phyloP scores from a whole-genome alignment of 768 basidiomycete genomes.

The Suillus cothurnatus region DNA sequence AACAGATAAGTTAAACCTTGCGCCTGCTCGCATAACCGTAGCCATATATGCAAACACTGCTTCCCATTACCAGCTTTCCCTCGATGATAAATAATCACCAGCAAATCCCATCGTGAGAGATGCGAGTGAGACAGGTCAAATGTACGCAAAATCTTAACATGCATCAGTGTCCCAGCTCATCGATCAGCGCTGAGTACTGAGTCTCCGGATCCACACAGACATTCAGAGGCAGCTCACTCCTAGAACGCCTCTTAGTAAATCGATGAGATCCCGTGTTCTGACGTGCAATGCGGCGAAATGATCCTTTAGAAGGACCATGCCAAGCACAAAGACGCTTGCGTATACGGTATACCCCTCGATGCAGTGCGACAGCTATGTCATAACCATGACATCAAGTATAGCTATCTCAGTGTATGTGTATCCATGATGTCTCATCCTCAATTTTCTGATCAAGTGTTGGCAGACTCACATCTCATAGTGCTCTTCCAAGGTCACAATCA shows the following conservation, averaged over 20 bases:
- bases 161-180: conserved; percentile 55
- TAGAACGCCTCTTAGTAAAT: conserved; percentile 52
- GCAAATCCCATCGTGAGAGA: conserved; percentile 76
- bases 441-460: background rate
- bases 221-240: conserved; percentile 60
- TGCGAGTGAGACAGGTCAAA: conserved; percentile 42
- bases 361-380: background rate
- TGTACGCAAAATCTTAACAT: background rate
- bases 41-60: conserved; percentile 59
- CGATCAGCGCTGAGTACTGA: no score
- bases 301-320: background rate
- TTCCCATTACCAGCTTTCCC: conserved; percentile 78
- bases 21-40: conserved; percentile 36
- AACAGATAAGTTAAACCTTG: no score
- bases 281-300: background rate
- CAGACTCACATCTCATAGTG: background rate
- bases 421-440: background rate
- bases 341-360: no score
- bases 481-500: background rate
- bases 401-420: background rate
- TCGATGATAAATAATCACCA: conserved; percentile 58
- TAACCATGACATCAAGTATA: background rate
- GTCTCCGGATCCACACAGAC: conserved; percentile 59
- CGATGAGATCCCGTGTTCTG: background rate
- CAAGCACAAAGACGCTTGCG: background rate